Evolutionary conservation across 2,329 filamentous ascomycete species (phyloP), one percentile per base, ranked within the genome.

Genomic region (Rhexocercosporidium sp.): DNA sequence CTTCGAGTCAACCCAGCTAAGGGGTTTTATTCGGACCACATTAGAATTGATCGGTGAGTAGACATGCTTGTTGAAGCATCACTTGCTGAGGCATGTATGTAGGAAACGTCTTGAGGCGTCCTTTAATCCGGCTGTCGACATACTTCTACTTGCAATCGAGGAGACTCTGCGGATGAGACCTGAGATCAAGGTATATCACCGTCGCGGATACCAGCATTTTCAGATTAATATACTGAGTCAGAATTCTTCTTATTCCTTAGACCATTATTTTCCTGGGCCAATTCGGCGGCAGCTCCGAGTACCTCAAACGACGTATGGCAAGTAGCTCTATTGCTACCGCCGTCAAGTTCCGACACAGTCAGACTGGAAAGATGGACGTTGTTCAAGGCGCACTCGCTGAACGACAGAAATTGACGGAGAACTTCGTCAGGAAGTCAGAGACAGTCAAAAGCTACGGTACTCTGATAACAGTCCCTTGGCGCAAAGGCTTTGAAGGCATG

Each of bases 191-290:
- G 7, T 31, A 46, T 51, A 31, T 31, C 29, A 31, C 29, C 29
- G 29, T 31, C 29, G 29, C 9, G 5, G 5, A 9, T 31, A 9
- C 29, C 29, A 31, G 29, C n/a, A n/a, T n/a, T 31, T 31, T 9
- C 29, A 31, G 9, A 5, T 5, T 31, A 9, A 9, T 9, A 9
- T 31, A 29, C 63, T 65, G 29, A 65, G 54, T 44, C 27, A 11
- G 6, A 7, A 9, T 53, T 11, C 16, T 16, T 14, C 14, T 16
- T 27, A 9, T 27, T 7, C 8, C 29, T 31, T 31, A 69, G 68
- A 39, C 51, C 6, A 57, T 69, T 5, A 51, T 69, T 22, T 69
- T 69, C 34, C 25, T 69, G 6, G 68, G 68, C 4, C 68, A 70
- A 39, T 70, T 70, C 39, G 68, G 68, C 18, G 66, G 62, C 14